Conservation (phyloP, 1,284 basidiomycete genomes). For the Ustilago vetiveriae region DNA sequence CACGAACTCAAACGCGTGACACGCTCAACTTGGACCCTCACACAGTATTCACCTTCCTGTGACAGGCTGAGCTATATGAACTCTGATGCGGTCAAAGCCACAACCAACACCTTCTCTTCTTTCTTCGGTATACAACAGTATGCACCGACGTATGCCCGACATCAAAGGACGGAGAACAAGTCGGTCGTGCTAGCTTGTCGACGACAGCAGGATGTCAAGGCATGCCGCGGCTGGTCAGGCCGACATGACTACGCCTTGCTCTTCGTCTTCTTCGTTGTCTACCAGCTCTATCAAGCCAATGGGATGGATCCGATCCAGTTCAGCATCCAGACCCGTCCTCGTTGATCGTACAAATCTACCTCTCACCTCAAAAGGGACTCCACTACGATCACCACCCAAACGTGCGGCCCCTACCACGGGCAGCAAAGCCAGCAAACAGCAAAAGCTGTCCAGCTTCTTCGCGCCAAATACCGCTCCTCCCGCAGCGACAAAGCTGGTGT, state of each 20-base stretch:
- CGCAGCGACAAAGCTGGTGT: not conserved
- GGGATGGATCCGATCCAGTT: slow-evolving; percentile 42
- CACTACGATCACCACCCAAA: slow-evolving; percentile 4
- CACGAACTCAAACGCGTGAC: not conserved
- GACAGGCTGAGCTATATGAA: too few species aligned
- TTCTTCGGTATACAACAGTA: too few species aligned
- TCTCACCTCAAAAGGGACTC: slow-evolving; percentile 2
- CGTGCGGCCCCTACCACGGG: slow-evolving; percentile 2
- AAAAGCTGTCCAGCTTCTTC: slow-evolving; percentile 37
- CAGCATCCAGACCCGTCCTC: slow-evolving; percentile 13
- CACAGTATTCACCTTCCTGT: too few species aligned
- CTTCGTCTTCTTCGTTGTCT: slow-evolving; percentile 1
- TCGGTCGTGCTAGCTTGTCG: too few species aligned
- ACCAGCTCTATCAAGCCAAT: slow-evolving; percentile 33
- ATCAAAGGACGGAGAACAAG: too few species aligned
- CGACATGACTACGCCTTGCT: slow-evolving; percentile 6
- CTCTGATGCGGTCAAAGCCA: too few species aligned
- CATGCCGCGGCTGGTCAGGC: slow-evolving; percentile 6
- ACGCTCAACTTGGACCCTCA: not conserved
- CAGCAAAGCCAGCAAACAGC: slow-evolving; percentile 14
- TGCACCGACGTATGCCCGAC: too few species aligned
- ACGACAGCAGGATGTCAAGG: slow-evolving; percentile 12
- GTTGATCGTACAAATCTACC: slow-evolving; percentile 24
- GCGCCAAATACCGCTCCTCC: slow-evolving; percentile 28
- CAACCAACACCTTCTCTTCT: too few species aligned